Evolutionary conservation across 768 basidiomycete genomes (phyloP), one percentile per base, ranked within the genome.

Genomic region (Boletus pseudopeckii): DNA sequence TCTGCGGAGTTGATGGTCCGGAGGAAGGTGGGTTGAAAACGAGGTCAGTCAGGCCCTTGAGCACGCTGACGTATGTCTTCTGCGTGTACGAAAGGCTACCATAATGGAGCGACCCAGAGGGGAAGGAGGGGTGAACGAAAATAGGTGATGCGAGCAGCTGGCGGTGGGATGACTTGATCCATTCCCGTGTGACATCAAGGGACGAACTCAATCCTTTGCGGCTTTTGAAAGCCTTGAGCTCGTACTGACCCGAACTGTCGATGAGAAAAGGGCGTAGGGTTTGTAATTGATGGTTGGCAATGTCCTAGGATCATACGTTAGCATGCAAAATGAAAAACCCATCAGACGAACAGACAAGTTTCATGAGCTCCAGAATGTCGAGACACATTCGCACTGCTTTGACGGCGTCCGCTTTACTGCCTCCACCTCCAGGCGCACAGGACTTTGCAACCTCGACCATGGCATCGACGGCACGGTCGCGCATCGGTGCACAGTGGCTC

Each of bases 241-340:
- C 92, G 64, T 89, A 90, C 38, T 84, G 82, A 20, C 86, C 83
- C 1, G 93, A 85, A 37, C 85, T 84, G 54, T 85, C 82, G 61
- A 90, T 79, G 52, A 97, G 81, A 74, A 86, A 92, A n/a, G 92
- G 91, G 46, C 93, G 86, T n/a, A 95, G 78, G 32, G 90, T 86
- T 65, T 92, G 88, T 32, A 97, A 81, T 72, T 96, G 94, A 72
- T 96, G 94, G 68, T 97, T 97, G 26, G 94, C 94, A 57, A 97
- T 94, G 70, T 97, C 94, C 93, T 96, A 64, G 39, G 40, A 65
- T 26, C 28, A 56, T 57, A 57, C 55, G 60, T 64, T 38, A 67
- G 59, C 57, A 55, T 34, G 52, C 14, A 40, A 45, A 56, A 56
- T 11, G 58, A 53, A 45, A 57, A 43, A 52, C 18, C 20, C 36